Conservation (phyloP, 768 basidiomycete species). For the Pulveroboletus sp. region DNA sequence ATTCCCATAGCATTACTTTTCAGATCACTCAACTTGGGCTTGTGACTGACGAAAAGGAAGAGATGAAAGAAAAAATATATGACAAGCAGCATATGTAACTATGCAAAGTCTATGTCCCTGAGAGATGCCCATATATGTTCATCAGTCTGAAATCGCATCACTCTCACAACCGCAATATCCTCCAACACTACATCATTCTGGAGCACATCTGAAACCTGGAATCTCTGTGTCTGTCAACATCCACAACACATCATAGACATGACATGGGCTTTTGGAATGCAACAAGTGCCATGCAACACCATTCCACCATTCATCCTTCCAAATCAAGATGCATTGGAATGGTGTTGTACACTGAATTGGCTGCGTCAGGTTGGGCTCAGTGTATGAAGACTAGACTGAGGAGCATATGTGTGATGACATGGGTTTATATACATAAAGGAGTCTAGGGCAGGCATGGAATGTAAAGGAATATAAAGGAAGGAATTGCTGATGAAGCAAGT, state of each 20-base stretch:
- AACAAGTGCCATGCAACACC: background rate
- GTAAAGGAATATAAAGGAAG: too few species aligned
- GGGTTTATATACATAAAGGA: too few species aligned
- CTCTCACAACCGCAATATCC: background rate
- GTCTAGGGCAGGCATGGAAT: too few species aligned
- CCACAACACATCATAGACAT: background rate
- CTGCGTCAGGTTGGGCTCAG: background rate
- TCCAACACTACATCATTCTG: background rate
- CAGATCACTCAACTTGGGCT: too few species aligned
- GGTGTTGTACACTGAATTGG: background rate
- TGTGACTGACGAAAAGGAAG: too few species aligned
- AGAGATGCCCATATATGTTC: background rate
- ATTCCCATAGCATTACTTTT: too few species aligned
- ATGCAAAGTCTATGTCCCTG: too few species aligned
- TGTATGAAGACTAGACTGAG: background rate
- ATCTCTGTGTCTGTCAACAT: background rate
- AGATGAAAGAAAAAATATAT: too few species aligned
- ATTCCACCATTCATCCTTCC: slow-evolving; percentile 14
- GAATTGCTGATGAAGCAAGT: too few species aligned
- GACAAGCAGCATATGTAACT: too few species aligned
- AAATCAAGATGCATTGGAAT: background rate
- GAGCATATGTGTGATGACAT: too few species aligned
- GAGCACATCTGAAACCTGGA: background rate
- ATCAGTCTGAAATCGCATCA: background rate
- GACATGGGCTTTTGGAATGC: slow-evolving; percentile 1